phyloP scores from a whole-genome alignment of 257 asterid species.

The Oldenlandia corymbosa region DNA sequence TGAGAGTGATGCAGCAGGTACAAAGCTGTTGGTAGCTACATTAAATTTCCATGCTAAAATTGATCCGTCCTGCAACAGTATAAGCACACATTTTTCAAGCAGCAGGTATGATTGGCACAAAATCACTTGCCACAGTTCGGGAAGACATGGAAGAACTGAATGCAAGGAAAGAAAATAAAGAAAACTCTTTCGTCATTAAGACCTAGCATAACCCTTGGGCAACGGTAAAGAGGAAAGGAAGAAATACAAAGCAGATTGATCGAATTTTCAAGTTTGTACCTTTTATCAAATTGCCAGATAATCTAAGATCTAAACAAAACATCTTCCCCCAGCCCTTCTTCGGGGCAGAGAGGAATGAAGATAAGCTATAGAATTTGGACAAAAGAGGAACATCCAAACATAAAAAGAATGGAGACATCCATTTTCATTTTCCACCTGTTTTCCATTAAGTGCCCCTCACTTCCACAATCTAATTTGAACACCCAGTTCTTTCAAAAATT shows the following conservation, averaged over 20 bases:
- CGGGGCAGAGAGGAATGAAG: no score
- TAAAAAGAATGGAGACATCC: no score
- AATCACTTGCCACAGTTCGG: background rate
- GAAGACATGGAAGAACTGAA: slow-evolving; percentile 1
- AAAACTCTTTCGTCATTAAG: background rate
- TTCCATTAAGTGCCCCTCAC: background rate
- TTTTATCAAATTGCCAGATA: no score
- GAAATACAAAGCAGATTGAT: no score
- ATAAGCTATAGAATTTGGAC: no score
- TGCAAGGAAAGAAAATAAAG: background rate
- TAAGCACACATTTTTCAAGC: background rate
- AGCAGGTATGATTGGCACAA: background rate
- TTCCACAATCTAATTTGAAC: background rate
- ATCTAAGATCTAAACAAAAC: no score
- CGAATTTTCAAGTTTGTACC: no score
- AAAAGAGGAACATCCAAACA: no score
- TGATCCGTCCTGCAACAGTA: slow-evolving; percentile 61
- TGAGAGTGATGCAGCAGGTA: slow-evolving; percentile 78
- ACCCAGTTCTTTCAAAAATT: background rate
- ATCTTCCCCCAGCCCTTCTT: no score
- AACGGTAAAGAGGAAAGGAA: background rate
- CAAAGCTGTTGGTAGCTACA: slow-evolving; percentile 66
- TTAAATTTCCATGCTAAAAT: slow-evolving; percentile 88
- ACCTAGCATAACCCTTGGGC: background rate
- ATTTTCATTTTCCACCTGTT: no score